Conservation (phyloP, 371 early-diverging fungal species). For the Parasitella parasitica region DNA sequence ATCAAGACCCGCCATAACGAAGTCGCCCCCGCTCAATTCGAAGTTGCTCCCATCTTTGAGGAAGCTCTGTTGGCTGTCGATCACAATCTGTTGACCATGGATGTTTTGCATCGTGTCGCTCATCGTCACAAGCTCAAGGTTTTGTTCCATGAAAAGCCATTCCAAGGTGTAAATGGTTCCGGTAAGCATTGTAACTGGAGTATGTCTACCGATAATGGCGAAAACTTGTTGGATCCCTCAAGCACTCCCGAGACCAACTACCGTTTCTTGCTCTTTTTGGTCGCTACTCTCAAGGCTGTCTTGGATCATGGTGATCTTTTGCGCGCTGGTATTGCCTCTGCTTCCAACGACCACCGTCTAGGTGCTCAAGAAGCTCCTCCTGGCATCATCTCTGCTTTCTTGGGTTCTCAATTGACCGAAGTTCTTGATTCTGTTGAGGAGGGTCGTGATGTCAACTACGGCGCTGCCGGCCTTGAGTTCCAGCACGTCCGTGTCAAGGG, state of each 20-base stretch:
- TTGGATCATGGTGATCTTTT: slow-evolving; percentile 87
- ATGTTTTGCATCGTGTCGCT: slow-evolving; percentile 93
- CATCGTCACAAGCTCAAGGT: slow-evolving; percentile 96
- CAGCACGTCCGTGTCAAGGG: slow-evolving; percentile 93
- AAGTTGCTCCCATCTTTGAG: slow-evolving; percentile 97
- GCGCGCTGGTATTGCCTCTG: slow-evolving; percentile 88
- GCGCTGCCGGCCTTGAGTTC: slow-evolving; percentile 74
- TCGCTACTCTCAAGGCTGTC: slow-evolving; percentile 88
- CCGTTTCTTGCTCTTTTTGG: slow-evolving; percentile 92
- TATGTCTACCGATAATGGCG: slow-evolving; percentile 90
- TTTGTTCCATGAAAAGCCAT: slow-evolving; percentile 98
- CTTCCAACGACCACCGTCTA: slow-evolving; percentile 96
- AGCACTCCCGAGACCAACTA: slow-evolving; percentile 93
- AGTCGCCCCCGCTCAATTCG: slow-evolving; percentile 98
- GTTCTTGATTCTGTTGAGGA: slow-evolving; percentile 91
- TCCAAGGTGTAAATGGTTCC: slow-evolving; percentile 97
- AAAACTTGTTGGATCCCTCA: slow-evolving; percentile 95
- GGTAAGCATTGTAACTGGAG: slow-evolving; percentile 99
- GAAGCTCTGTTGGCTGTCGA: slow-evolving; percentile 96
- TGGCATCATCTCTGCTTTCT: slow-evolving; percentile 93
- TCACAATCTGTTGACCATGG: slow-evolving; percentile 98
- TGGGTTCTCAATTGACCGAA: slow-evolving; percentile 93
- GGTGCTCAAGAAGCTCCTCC: slow-evolving; percentile 99
- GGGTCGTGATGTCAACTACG: slow-evolving; percentile 80
- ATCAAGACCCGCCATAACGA: slow-evolving; percentile 99